These are phyloP conservation scores for Ophidiomyces ophidiicola DNA, from an alignment of 2,329 filamentous ascomycete genomes.

Conservation along the genomic window DNA sequence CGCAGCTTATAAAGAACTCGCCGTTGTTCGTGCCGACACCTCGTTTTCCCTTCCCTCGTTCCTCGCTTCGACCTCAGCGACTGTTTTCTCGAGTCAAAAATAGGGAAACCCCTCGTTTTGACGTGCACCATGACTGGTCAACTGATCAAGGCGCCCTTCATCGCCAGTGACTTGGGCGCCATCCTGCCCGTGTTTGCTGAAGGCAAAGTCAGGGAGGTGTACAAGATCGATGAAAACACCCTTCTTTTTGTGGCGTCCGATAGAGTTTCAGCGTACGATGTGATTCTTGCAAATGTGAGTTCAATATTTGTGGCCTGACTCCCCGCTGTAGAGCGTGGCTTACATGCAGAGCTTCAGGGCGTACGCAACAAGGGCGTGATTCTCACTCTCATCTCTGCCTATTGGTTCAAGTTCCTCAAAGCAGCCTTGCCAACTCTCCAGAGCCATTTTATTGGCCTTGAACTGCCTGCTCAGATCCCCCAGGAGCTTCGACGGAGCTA, in stretches of 20 bases:
- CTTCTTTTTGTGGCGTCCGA: slow-evolving; percentile 78
- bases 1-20: slow-evolving; percentile 3
- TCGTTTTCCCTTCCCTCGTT: too few relatives aligned
- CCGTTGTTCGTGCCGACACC: too few relatives aligned
- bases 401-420: slow-evolving; percentile 55
- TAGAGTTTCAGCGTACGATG: slow-evolving; percentile 91
- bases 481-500: slow-evolving; percentile 41
- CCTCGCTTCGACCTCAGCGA: too few relatives aligned
- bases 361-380: slow-evolving; percentile 56
- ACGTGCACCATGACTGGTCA: background rate
- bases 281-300: slow-evolving; percentile 65
- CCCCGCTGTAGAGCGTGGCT: slow-evolving; percentile 1
- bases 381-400: slow-evolving; percentile 53
- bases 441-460: slow-evolving; percentile 51
- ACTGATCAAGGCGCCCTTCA: too few relatives aligned
- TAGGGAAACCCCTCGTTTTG: too few relatives aligned
- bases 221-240: slow-evolving; percentile 54
- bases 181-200: slow-evolving; percentile 42
- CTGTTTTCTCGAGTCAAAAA: too few relatives aligned
- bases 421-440: slow-evolving; percentile 45
- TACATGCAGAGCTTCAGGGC: slow-evolving; percentile 39
- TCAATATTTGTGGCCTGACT: slow-evolving; percentile 30
- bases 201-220: slow-evolving; percentile 74
- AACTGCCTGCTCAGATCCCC: slow-evolving; percentile 42
- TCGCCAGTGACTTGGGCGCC: slow-evolving; percentile 33